Percentiles rank a stretch among this genome's conserved stretches.
Conservation (phyloP, 148 eudicot genomes). For the Vaccinium corymbosum region DNA sequence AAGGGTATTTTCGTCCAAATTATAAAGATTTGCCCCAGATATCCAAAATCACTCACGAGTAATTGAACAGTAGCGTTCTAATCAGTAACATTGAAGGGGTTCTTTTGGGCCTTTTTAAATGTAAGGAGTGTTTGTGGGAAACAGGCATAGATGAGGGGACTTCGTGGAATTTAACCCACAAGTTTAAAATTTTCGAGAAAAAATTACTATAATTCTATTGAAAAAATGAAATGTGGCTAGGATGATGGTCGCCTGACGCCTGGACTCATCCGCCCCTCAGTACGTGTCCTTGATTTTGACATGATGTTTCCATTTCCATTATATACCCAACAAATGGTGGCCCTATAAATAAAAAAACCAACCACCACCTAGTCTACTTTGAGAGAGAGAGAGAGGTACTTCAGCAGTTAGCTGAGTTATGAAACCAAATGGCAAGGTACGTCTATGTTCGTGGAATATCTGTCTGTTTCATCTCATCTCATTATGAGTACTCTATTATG, state of each 20-base stretch:
- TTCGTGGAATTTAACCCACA: not conserved
- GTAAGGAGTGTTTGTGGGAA: too few species aligned
- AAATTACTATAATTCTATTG: not conserved
- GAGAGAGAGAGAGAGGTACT: not conserved
- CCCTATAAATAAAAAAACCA: too few species aligned
- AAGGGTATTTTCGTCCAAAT: too few species aligned
- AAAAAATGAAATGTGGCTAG: not conserved
- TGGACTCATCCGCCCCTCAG: not conserved
- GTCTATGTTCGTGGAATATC: not conserved
- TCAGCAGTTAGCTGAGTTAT: not conserved
- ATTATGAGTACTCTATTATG: not conserved
- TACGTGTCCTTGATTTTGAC: not conserved
- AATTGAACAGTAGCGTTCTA: too few species aligned
- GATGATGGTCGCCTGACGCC: not conserved
- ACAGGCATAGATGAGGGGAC: too few species aligned
- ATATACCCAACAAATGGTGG: not conserved
- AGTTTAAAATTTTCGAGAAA: not conserved
- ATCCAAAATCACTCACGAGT: too few species aligned
- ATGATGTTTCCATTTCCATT: not conserved
- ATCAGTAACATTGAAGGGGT: too few species aligned
- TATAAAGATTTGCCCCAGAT: too few species aligned
- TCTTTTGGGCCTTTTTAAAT: too few species aligned
- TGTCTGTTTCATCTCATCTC: not conserved
- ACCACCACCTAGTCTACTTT: not conserved
- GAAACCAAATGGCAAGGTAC: not conserved